A percentile compares a stretch with the other conserved stretches of the same genome.
These are phyloP conservation scores for Mycena floridula DNA, from an alignment of 768 basidiomycete genomes.

Conservation along the genomic window DNA sequence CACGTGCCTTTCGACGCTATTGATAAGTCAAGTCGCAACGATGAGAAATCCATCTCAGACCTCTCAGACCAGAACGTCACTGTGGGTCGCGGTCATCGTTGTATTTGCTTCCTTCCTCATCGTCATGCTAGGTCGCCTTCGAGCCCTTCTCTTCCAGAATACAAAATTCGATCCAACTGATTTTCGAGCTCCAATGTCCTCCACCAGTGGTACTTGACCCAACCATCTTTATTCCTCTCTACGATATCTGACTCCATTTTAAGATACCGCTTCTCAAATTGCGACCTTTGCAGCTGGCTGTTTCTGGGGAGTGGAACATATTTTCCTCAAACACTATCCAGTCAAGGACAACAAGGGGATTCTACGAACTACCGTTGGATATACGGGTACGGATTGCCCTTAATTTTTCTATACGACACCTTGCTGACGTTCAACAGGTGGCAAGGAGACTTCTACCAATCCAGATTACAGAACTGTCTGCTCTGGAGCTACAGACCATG, in stretches of 20 bases:
- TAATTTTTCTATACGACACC: too few species aligned
- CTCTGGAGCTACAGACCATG: conserved; percentile 75
- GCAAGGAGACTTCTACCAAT: conserved; percentile 42
- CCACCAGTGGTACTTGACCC: conserved; percentile 16
- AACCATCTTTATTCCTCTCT: conserved; percentile 1
- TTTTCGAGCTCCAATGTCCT: conserved; percentile 36
- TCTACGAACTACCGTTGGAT: conserved; percentile 69
- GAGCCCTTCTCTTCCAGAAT: conserved; percentile 14
- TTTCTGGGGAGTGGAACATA: conserved; percentile 86
- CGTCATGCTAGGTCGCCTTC: conserved; percentile 21
- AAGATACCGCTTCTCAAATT: conserved; percentile 21
- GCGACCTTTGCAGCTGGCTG: conserved; percentile 58
- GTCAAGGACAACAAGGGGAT: conserved; percentile 69
- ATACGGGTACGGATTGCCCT: too few species aligned
- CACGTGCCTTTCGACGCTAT: background rate
- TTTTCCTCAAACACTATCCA: conserved; percentile 76
- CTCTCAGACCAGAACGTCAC: too few species aligned
- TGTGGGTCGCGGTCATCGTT: too few species aligned
- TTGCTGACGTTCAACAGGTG: too few species aligned
- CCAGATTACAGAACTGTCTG: conserved; percentile 78
- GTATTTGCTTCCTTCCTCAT: too few species aligned
- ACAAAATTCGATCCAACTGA: conserved; percentile 27
- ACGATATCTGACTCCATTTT: background rate
- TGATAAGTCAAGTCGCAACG: too few species aligned
- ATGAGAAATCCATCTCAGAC: too few species aligned